Evolutionary conservation across 1,139 yeast genomes (phyloP).

Genomic region (Hyphopichia wangnamkhiaoensis): DNA sequence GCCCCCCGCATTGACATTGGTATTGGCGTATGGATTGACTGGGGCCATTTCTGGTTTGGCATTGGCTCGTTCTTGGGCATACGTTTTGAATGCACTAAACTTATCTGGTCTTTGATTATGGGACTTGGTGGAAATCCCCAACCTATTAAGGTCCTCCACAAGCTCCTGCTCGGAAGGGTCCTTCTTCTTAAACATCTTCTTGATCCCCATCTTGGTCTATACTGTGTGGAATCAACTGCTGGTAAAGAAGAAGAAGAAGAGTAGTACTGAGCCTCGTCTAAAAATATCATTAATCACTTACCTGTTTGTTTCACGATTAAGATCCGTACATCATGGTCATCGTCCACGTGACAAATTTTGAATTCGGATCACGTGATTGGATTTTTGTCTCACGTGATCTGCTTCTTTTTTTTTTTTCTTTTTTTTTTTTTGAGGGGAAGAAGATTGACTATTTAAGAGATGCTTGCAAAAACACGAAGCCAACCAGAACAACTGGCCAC

Average conservation of each 20-base stretch:
- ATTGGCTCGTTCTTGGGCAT: conserved; percentile 52
- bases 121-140: conserved; percentile 54
- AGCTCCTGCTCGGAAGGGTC: conserved; percentile 63
- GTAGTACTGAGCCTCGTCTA: conserved; percentile 3
- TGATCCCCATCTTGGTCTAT: conserved; percentile 41
- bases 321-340: not conserved
- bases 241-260: not conserved
- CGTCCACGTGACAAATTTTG: not conserved
- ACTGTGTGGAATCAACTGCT: not conserved
- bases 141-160: conserved; percentile 48
- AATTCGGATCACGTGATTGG: not conserved
- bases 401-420: not conserved
- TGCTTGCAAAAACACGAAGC: conserved; percentile 1
- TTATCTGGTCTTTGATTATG: conserved; percentile 45
- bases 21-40: conserved; percentile 47
- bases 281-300: too few species aligned
- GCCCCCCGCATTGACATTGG: conserved; percentile 18
- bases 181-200: conserved; percentile 58
- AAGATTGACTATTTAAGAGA: not conserved
- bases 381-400: not conserved
- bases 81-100: conserved; percentile 66
- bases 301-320: too few species aligned
- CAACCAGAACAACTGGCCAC: not conserved
- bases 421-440: not conserved
- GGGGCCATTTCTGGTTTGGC: conserved; percentile 48